Conservation (phyloP, 2,329 filamentous ascomycete species). For the Dichotomopilus funicola region DNA sequence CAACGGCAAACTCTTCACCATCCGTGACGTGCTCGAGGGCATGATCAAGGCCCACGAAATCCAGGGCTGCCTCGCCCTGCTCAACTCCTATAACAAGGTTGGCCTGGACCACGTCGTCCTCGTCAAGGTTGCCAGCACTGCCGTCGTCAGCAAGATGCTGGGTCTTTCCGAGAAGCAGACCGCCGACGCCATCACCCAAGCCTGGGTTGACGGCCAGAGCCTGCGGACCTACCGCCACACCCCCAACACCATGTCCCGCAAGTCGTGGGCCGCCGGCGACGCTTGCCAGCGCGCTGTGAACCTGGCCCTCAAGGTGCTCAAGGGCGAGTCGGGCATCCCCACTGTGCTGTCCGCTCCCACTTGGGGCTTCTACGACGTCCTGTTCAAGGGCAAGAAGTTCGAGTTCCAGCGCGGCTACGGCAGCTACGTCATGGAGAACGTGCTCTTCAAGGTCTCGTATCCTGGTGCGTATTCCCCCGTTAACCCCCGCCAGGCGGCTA, state of each 20-base stretch:
- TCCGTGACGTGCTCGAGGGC: conserved; percentile 86
- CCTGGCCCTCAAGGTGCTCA: conserved; percentile 81
- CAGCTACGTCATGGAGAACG: conserved; percentile 99
- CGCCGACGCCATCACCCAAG: conserved; percentile 90
- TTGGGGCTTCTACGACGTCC: conserved; percentile 98
- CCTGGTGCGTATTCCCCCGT: conserved; percentile 54
- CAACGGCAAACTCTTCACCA: conserved; percentile 78
- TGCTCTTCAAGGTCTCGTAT: conserved; percentile 99
- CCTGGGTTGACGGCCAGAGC: conserved; percentile 94
- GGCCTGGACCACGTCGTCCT: conserved; percentile 95
- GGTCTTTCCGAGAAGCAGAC: conserved; percentile 86
- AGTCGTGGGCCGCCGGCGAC: conserved; percentile 98
- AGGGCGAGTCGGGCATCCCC: conserved; percentile 84
- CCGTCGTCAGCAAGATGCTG: conserved; percentile 92
- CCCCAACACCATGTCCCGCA: conserved; percentile 98
- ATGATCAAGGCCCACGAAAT: conserved; percentile 99
- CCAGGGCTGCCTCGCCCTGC: conserved; percentile 89
- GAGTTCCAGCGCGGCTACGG: conserved; percentile 93
- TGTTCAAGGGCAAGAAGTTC: conserved; percentile 94
- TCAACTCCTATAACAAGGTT: conserved; percentile 99
- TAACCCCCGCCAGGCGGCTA: background rate
- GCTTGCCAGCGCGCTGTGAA: conserved; percentile 94
- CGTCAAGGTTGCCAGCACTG: conserved; percentile 93
- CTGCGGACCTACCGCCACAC: conserved; percentile 95
- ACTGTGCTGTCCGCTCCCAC: conserved; percentile 87